phyloP scores from a whole-genome alignment of 2,329 filamentous ascomycete genomes.

The Cytospora piceae region DNA sequence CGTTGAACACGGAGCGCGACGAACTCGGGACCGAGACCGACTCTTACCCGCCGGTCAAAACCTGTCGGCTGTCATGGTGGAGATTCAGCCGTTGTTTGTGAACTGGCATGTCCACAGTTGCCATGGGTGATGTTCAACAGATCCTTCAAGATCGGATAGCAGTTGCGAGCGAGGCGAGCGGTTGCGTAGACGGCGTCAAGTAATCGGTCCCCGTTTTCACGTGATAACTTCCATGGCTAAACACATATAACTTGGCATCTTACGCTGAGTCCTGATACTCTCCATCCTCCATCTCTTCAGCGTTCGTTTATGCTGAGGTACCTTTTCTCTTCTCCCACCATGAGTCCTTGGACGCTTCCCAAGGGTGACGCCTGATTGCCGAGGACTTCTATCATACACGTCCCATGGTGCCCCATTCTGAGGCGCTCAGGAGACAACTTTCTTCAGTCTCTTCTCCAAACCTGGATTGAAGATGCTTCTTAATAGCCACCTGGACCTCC shows the following conservation, averaged over 20 bases:
- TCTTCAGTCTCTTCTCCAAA: not conserved
- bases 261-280: not conserved
- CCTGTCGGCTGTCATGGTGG: too few species aligned
- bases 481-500: conserved; percentile 12
- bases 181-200: not conserved
- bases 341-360: not conserved
- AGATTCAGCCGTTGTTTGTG: too few species aligned
- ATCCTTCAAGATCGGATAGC: too few species aligned
- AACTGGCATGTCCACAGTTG: too few species aligned
- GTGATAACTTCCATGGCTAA: not conserved
- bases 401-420: not conserved
- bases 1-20: too few species aligned
- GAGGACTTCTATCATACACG: not conserved
- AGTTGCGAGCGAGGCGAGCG: too few species aligned
- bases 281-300: not conserved
- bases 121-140: too few species aligned
- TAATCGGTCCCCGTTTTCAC: not conserved
- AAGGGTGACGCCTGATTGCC: not conserved
- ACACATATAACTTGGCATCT: not conserved
- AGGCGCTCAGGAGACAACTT: not conserved
- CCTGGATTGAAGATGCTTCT: not conserved
- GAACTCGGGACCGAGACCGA: too few species aligned
- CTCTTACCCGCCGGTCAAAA: too few species aligned
- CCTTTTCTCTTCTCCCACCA: not conserved
- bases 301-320: not conserved